These are phyloP conservation scores for Saccharum spontaneum DNA, from an alignment of 176 grass and related monocot genomes.

Conservation along the genomic window DNA sequence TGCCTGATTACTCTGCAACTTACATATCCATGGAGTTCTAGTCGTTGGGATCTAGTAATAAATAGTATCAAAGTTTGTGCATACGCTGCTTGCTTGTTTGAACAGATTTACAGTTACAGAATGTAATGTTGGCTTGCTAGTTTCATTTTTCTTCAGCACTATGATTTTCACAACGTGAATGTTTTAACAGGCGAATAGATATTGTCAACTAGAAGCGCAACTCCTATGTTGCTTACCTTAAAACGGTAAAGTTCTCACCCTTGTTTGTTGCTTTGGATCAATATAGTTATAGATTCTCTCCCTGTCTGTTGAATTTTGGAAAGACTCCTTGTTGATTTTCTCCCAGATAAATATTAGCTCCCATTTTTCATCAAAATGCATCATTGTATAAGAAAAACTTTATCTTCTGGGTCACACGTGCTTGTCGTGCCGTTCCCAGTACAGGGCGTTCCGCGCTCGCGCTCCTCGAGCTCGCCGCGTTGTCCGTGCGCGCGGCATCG, in stretches of 20 bases:
- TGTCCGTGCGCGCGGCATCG: too few species aligned
- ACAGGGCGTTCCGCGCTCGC: too few species aligned
- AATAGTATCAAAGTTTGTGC: neutral
- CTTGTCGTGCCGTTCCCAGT: too few species aligned
- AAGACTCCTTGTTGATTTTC: neutral
- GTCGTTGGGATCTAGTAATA: neutral
- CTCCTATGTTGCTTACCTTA: neutral
- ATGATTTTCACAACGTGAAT: neutral
- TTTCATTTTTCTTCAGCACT: neutral
- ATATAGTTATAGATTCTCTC: neutral
- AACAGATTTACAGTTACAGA: neutral
- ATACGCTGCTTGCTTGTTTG: slow-evolving; percentile 1
- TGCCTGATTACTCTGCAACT: slow-evolving; percentile 52
- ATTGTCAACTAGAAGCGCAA: neutral
- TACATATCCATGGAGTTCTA: slow-evolving; percentile 54
- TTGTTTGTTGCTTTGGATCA: neutral
- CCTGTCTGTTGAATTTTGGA: neutral
- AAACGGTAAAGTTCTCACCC: neutral
- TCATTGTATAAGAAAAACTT: too few species aligned
- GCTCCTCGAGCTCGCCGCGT: too few species aligned
- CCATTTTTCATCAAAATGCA: too few species aligned
- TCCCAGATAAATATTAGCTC: neutral
- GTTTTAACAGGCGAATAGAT: neutral
- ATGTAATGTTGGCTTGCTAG: neutral
- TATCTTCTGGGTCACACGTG: too few species aligned